phyloP scores from a whole-genome alignment of 768 basidiomycete genomes.

The Collybia nuda region DNA sequence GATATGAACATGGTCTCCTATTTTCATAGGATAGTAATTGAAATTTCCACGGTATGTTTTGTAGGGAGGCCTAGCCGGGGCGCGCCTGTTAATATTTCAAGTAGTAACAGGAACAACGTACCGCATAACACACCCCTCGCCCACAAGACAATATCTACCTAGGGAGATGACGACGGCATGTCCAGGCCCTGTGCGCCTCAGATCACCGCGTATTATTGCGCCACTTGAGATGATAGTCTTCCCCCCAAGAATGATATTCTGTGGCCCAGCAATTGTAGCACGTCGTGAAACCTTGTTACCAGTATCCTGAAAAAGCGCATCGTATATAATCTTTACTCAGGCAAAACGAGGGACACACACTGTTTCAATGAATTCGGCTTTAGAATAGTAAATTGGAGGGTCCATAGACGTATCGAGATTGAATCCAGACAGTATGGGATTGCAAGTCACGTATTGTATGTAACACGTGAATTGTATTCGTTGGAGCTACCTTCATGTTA shows the following conservation, averaged over 20 bases:
- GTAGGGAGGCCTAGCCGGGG: slow-evolving; percentile 70
- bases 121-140: slow-evolving; percentile 89
- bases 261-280: slow-evolving; percentile 88
- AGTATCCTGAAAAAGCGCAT: slow-evolving; percentile 61
- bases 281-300: slow-evolving; percentile 95
- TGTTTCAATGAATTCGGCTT: slow-evolving; percentile 87
- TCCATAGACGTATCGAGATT: slow-evolving; percentile 47
- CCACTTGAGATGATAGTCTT: slow-evolving; percentile 93
- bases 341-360: slow-evolving; percentile 36
- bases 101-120: slow-evolving; percentile 21
- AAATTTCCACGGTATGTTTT: slow-evolving; percentile 89
- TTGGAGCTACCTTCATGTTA: slow-evolving; percentile 8
- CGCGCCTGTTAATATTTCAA: neutral
- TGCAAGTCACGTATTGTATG: neutral
- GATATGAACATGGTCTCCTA: slow-evolving; percentile 94
- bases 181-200: slow-evolving; percentile 84
- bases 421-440: neutral
- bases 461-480: neutral
- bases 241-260: slow-evolving; percentile 96
- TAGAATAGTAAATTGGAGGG: slow-evolving; percentile 74
- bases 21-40: slow-evolving; percentile 98
- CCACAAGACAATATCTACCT: slow-evolving; percentile 90
- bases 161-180: slow-evolving; percentile 93
- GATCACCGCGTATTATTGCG: slow-evolving; percentile 91
- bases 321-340: neutral